Evolutionary conservation across 1,284 basidiomycete genomes (phyloP).

Genomic region (Leccinum solheimii): DNA sequence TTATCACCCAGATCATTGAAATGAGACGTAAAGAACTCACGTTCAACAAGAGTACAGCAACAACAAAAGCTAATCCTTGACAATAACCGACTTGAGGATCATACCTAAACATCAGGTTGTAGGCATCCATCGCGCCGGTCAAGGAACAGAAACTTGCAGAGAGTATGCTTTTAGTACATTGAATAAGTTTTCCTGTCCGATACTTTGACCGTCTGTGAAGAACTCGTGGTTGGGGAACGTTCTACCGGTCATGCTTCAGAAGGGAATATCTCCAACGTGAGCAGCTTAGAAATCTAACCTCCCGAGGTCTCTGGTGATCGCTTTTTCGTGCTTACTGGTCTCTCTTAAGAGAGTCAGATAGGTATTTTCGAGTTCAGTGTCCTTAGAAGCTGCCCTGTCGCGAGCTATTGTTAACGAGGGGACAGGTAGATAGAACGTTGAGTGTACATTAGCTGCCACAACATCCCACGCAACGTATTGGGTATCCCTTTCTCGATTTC

Average conservation of each 20-base stretch:
- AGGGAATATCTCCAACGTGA: conserved; percentile 5
- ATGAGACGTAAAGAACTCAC: conserved; percentile 45
- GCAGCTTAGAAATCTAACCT: conserved; percentile 45
- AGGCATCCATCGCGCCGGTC: conserved; percentile 8
- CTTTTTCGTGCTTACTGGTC: conserved; percentile 87
- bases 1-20: conserved; percentile 4
- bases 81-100: conserved; percentile 97
- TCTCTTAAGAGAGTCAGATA: conserved; percentile 88
- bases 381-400: conserved; percentile 83
- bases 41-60: conserved; percentile 90
- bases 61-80: conserved; percentile 94
- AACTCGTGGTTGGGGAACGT: conserved; percentile 98
- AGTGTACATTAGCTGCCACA: conserved; percentile 95
- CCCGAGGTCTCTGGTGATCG: conserved; percentile 88
- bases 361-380: conserved; percentile 80
- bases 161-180: conserved; percentile 99
- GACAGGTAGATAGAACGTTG: conserved; percentile 9
- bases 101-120: conserved; percentile 53
- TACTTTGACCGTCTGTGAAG: conserved; percentile 88
- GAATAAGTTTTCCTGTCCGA: conserved; percentile 95
- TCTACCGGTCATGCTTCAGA: conserved; percentile 39
- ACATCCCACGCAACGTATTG: conserved; percentile 83
- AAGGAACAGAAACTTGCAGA: conserved; percentile 49
- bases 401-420: conserved; percentile 10
- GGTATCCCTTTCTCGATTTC: conserved; percentile 96